Evolutionary conservation across 2,329 filamentous ascomycete genomes (phyloP), one percentile per base, ranked within the genome.

Genomic region (Ophiocordyceps sinensis): DNA sequence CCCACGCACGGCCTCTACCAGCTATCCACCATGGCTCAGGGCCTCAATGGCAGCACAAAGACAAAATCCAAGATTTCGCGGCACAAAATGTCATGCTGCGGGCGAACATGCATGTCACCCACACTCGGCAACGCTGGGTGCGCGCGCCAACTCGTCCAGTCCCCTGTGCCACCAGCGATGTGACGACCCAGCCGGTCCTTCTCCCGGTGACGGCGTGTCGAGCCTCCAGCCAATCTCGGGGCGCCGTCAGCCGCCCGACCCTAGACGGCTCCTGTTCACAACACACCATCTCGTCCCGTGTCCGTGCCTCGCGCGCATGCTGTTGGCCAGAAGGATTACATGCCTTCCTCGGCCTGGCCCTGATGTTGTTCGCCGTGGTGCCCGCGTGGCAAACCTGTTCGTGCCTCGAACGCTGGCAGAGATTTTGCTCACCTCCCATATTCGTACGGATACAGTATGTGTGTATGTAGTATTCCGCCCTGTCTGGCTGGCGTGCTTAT

Each of bases 211-310:
- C 19, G 19, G 19, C 19, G 19, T 19, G 19, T 19, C 19, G 19
- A 19, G 23, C 23, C 23, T 37, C 55, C 64, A 65, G 62, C 70
- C 71, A 75, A 74, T 75, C 72, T 73, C 61, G 64, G 62, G 58
- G 57, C 57, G 53, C 60, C 54, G 56, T 61, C 68, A 62, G 53
- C 65, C 65, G 66, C 67, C 64, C 58, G 49, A 52, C 51, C 51
- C 52, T 49, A 51, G 44, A n/a, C n/a, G n/a, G n/a, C n/a, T n/a
- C 19, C 3, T 19, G 19, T 19, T 19, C 19, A 48, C 46, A 47
- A 9, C 23, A 37, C 34, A 45, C 52, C 49, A 49, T 47, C 38
- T 38, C 46, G 37, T 47, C 39, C 19, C 39, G 38, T 46, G 43
- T 42, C 29, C 28, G 34, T 38, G 41, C 17, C 32, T 17, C 39